Evolutionary conservation across 2,329 filamentous ascomycete genomes (phyloP), one percentile per base, ranked within the genome.

Genomic region (Hymenoscyphus occultus): DNA sequence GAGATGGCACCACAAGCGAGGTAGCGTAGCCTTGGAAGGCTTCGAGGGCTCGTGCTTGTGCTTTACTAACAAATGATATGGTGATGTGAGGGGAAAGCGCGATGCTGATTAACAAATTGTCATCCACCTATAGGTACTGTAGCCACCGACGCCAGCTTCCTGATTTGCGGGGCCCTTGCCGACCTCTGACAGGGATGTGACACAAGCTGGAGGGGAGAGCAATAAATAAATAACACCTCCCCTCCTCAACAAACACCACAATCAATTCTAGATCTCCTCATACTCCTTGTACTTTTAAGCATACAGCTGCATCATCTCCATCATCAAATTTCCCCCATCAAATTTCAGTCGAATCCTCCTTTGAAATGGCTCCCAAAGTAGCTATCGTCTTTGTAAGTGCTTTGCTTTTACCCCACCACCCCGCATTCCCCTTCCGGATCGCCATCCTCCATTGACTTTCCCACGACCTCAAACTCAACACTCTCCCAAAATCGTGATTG

Each of bases 331-430:
- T 32, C 31, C 35, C 28, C 42, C 14, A 28, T 28, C 28, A 28
- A 45, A n/a, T 28, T 28, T 5, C 60, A 12, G 4, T 31, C 31
- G 7, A 58, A 9, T 10, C 5, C 57, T 66, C 63, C 16, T 60
- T 67, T 72, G 71, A 42, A 63, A 96, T 96, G 92, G 91, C 91
- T 81, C 91, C 91, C 79, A 96, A 92, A 83, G 86, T 97, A 77
- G 93, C 93, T 74, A 95, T 97, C 80, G 87, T 97, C 78, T 96
- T 87, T 79, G 91, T 93, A 84, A 73, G 90, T 86, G 28, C 58
- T 61, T 59, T 54, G 64, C 61, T 48, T 51, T 51, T 51, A 22
- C 64, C 45, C 40, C 61, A 54, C 39, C 19, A 65, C 64, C 48
- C 60, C 59, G 68, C 72, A 40, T 40, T 51, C 45, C 35, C 3